Base-by-base conservation (phyloP, 148 eudicot species). In the Spergularia marina region DNA sequence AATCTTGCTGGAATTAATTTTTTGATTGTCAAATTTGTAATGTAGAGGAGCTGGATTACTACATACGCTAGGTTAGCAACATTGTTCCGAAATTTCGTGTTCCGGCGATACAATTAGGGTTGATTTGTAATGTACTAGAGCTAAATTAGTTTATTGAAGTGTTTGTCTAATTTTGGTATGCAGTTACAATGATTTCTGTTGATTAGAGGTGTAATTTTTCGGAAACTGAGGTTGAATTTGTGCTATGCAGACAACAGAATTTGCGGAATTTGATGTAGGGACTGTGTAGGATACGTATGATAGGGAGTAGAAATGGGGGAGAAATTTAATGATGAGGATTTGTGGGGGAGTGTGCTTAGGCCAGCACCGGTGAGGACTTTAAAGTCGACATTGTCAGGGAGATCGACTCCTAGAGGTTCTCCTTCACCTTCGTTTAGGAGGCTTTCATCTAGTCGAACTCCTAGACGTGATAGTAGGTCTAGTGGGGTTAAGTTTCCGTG, bases 351-450 rank as follows among this genome's bases (percentile, higher is more conserved):
- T 68, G 64, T 84, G 36, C 70, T 78, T 41, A 85, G 91, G 76
- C 91, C 81, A 20, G 76, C 89, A 10, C 66, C 91, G 0, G 65
- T 87, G 63, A 86, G 89, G 85, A 67, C 85, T 34, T 74, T 91
- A 53, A 95, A 92, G 85, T 75, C 91, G 52, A 85, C 92, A 66
- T 90, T 90, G 74, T 94, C 98, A 0, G 98, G 97, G 54, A 86
- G 85, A 75, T 85, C 98, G 6, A 87, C 91, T 30, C 97, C 99
- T 12, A 88, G 99, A 81, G 84, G 87, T 40, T 95, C 97, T 65
- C 97, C 98, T 55, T 79, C 98, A 1, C 97, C 98, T 55, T 79
- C 98, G 0, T 89, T 89, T 72, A 78, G 89, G 83, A 87, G 96
- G 83, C 74, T 88, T 63, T 79, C 82, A 71, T 88, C 96, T 4